Percentiles rank a stretch among this genome's conserved stretches.
phyloP scores from a whole-genome alignment of 345 rosid genomes.

The Punica granatum region DNA sequence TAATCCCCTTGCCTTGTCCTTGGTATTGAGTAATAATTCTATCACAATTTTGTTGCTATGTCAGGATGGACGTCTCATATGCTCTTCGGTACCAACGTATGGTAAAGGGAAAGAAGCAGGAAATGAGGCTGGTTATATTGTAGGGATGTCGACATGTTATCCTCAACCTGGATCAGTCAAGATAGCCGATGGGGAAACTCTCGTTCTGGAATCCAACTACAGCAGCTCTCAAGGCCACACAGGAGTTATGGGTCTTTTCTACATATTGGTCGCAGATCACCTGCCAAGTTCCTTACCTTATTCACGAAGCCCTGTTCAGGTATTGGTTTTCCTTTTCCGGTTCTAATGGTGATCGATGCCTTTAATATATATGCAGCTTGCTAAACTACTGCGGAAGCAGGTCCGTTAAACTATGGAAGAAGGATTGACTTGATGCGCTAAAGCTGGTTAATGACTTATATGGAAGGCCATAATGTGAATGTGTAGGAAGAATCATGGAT shows the following conservation, averaged over 20 bases:
- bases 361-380: background rate
- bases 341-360: background rate
- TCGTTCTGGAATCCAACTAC: constrained; percentile 58
- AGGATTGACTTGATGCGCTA: no score
- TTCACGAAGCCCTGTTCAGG: background rate
- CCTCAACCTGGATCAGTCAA: constrained; percentile 56
- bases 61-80: constrained; percentile 58
- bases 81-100: constrained; percentile 50
- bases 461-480: no score
- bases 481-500: no score
- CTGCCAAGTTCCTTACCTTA: constrained; percentile 20
- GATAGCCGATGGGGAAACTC: constrained; percentile 51
- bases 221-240: constrained; percentile 43
- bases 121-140: constrained; percentile 78
- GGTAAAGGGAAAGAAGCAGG: constrained; percentile 76
- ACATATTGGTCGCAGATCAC: constrained; percentile 53
- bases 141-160: constrained; percentile 91
- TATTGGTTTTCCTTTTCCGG: background rate
- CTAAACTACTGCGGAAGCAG: no score
- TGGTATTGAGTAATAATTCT: background rate
- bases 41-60: background rate
- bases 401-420: no score
- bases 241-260: constrained; percentile 86
- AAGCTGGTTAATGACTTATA: no score
- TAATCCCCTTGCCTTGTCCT: background rate